phyloP scores from a whole-genome alignment of 495 filamentous ascomycete genomes.

The Xylaria flabelliformis region DNA sequence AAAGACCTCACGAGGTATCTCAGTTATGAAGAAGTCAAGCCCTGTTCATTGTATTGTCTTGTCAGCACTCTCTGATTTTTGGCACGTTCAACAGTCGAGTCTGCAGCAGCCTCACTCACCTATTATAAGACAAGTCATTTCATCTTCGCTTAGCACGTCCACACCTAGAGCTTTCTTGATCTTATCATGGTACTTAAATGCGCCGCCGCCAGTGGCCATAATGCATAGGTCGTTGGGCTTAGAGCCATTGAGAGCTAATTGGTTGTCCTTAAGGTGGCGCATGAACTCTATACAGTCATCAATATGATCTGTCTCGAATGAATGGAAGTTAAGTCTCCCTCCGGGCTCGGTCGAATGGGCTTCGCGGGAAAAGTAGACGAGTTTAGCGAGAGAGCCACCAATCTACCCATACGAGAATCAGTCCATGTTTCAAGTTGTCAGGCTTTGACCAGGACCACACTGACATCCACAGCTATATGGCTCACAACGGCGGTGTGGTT shows the following conservation, averaged over 20 bases:
- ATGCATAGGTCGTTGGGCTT: conserved; percentile 73
- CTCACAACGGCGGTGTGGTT: conserved; percentile 92
- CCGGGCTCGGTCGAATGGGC: conserved; percentile 77
- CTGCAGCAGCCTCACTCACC: conserved; percentile 57
- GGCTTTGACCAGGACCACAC: conserved; percentile 38
- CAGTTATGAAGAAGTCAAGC: conserved; percentile 97
- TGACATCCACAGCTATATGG: conserved; percentile 95
- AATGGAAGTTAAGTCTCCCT: conserved; percentile 91
- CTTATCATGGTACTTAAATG: conserved; percentile 93
- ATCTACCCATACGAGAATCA: conserved; percentile 66
- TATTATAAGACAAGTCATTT: conserved; percentile 98
- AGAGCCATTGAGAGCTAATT: conserved; percentile 73
- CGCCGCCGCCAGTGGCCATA: conserved; percentile 93
- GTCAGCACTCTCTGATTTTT: background rate
- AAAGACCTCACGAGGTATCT: conserved; percentile 96
- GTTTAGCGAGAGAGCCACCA: conserved; percentile 90
- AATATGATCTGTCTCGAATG: conserved; percentile 93
- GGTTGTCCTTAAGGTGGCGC: conserved; percentile 77
- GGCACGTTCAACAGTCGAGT: background rate
- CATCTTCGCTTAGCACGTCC: conserved; percentile 89
- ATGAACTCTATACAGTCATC: conserved; percentile 92
- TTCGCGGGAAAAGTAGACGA: conserved; percentile 96
- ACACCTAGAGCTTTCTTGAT: conserved; percentile 81
- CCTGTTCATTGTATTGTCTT: conserved; percentile 55
- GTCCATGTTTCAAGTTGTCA: conserved; percentile 6